Conservation (phyloP, 192 early-diverging fungal species). For the Coemansia sp. region DNA sequence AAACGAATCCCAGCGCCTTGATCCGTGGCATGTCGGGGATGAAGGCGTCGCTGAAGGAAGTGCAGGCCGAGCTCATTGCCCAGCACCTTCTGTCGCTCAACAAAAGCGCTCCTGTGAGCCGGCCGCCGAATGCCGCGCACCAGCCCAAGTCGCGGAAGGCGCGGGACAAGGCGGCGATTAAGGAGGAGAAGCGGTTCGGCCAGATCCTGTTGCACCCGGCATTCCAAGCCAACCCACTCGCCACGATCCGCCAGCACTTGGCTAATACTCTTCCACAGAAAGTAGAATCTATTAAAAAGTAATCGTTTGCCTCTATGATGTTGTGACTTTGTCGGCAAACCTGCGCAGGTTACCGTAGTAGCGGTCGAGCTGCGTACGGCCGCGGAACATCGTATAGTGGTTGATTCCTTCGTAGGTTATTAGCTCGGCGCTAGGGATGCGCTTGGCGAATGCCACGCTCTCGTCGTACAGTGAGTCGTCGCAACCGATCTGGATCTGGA, state of each 20-base stretch:
- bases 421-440: not conserved
- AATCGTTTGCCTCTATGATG: not conserved
- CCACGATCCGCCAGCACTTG: slow-evolving; percentile 72
- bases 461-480: slow-evolving; percentile 31
- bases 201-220: slow-evolving; percentile 71
- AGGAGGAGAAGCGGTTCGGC: slow-evolving; percentile 71
- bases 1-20: slow-evolving; percentile 51
- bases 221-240: slow-evolving; percentile 69
- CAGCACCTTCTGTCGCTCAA: slow-evolving; percentile 13
- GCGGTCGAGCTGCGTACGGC: slow-evolving; percentile 17
- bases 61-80: slow-evolving; percentile 21
- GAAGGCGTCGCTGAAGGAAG: slow-evolving; percentile 36
- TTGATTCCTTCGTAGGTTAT: slow-evolving; percentile 20
- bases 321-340: slow-evolving; percentile 6
- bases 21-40: slow-evolving; percentile 57
- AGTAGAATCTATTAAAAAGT: not conserved
- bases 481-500: slow-evolving; percentile 22
- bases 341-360: slow-evolving; percentile 17
- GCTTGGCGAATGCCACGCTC: slow-evolving; percentile 1
- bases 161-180: slow-evolving; percentile 62
- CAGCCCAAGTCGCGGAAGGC: slow-evolving; percentile 49
- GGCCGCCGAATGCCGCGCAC: not conserved
- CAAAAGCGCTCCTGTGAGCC: not conserved
- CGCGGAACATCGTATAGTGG: slow-evolving; percentile 29
- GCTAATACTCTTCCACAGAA: slow-evolving; percentile 60